Percentiles rank a stretch among this genome's conserved stretches.
Conservation (phyloP, 176 grass and related monocot species). For the Pharus latifolius region DNA sequence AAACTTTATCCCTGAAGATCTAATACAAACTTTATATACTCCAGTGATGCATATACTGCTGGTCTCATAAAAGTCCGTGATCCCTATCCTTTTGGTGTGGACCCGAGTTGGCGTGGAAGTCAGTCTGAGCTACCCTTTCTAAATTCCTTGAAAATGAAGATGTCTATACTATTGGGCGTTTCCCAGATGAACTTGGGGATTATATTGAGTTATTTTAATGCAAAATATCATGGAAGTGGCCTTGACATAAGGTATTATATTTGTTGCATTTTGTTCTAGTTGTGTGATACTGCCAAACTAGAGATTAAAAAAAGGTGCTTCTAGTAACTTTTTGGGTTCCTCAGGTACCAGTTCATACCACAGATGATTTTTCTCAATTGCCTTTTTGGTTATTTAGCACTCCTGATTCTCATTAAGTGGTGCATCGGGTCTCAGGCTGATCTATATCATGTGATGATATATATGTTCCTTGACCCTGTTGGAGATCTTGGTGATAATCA, state of each 20-base stretch:
- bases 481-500: constrained; percentile 96
- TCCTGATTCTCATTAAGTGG: constrained; percentile 96
- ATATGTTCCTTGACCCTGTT: constrained; percentile 95
- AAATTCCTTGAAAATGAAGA: constrained; percentile 99
- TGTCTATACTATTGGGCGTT: constrained; percentile 96
- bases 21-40: constrained; percentile 18
- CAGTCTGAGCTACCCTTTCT: constrained; percentile 96
- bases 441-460: constrained; percentile 99
- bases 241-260: constrained; percentile 79
- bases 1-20: neutral
- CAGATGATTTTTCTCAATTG: constrained; percentile 98
- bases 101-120: constrained; percentile 95
- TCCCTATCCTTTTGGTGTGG: constrained; percentile 97
- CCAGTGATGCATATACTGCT: constrained; percentile 68
- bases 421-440: constrained; percentile 91
- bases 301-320: neutral
- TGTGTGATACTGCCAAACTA: neutral
- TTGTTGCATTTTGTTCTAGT: constrained; percentile 11
- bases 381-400: constrained; percentile 93
- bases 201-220: constrained; percentile 92
- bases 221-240: constrained; percentile 78
- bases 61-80: constrained; percentile 86
- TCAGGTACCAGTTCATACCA: constrained; percentile 93
- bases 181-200: constrained; percentile 96
- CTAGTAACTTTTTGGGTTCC: constrained; percentile 23